A percentile compares a stretch with the other conserved stretches of the same genome.
Evolutionary conservation across 2,329 filamentous ascomycete genomes (phyloP).

Genomic region (Phialophora tarda): DNA sequence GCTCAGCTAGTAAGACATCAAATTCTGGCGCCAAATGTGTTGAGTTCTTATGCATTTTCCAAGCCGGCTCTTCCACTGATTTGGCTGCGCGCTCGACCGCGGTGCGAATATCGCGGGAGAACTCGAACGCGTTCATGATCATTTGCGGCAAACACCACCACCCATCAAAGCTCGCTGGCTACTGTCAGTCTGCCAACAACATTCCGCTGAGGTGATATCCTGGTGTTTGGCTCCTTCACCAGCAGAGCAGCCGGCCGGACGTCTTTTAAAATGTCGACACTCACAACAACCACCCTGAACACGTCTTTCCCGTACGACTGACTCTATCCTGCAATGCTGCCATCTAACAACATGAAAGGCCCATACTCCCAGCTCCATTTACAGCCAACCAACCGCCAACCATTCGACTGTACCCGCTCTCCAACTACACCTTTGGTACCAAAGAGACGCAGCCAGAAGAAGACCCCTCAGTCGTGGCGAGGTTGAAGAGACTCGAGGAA

Average conservation of each 20-base stretch:
- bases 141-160: background rate
- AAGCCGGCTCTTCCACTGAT: background rate
- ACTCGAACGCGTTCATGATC: background rate
- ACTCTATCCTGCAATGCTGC: constrained; percentile 4
- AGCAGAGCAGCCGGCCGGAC: background rate
- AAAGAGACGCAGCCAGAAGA: constrained; percentile 99
- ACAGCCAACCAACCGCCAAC: constrained; percentile 86
- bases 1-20: background rate
- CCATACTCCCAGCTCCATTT: constrained; percentile 80
- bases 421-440: constrained; percentile 98
- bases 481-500: constrained; percentile 91
- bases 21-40: background rate
- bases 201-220: background rate
- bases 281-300: constrained; percentile 75
- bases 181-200: background rate
- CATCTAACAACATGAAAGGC: constrained; percentile 51
- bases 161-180: background rate
- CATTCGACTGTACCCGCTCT: constrained; percentile 90
- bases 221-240: background rate
- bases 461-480: constrained; percentile 91
- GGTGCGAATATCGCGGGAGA: background rate
- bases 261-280: constrained; percentile 73
- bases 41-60: background rate
- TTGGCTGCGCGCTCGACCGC: background rate
- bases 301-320: constrained; percentile 55